Evolutionary conservation across 2,329 filamentous ascomycete genomes (phyloP), one percentile per base, ranked within the genome.

Genomic region (Blastomyces silverae): DNA sequence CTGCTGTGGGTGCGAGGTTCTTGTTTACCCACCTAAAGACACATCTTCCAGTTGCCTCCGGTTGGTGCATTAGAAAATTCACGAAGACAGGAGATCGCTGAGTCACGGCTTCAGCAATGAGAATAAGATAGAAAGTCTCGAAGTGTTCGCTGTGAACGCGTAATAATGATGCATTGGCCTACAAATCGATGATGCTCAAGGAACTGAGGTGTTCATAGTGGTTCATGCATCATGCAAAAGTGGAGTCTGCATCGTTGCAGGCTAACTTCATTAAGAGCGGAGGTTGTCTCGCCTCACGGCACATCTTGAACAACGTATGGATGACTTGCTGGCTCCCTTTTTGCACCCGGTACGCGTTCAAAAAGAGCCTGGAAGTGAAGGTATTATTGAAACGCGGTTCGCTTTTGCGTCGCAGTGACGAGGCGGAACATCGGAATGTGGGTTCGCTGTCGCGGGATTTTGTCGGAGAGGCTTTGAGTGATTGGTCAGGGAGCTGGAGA

Each of bases 361-460:
- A 39, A 22, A 11, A 39, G 55, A 57, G 31, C 3, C 10, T 4
- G 3, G 15, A 56, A 28, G 42, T 20, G 0, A 48, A 25, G 20
- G 10, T 25, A 44, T 42, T 44, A 10, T 20, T 44, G n/a, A 50
- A 46, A 46, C 39, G n/a, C 39, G 2, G 11, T 46, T 48, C 58
- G 48, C 10, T 13, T n/a, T 5, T 60, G 42, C 28, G 56, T 25
- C 37, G 42, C 22, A 22, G 58, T 28, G 25, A n/a, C 28, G 28
- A 34, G 44, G 31, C 59, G 59, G 59, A 61, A 61, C 31, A 6
- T 37, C 59, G 59, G 59, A 50, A 50, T 44, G 59, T 61, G 59
- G 44, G 31, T 61, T 61, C 46, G 17, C 7, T 25, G 42, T 60
- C 22, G 59, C 44, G 59, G 59, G 11, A 37, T 61, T 61, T 13